These are phyloP conservation scores for Coemansia reversa DNA, from an alignment of 192 early-diverging fungal species.

Conservation along the genomic window DNA sequence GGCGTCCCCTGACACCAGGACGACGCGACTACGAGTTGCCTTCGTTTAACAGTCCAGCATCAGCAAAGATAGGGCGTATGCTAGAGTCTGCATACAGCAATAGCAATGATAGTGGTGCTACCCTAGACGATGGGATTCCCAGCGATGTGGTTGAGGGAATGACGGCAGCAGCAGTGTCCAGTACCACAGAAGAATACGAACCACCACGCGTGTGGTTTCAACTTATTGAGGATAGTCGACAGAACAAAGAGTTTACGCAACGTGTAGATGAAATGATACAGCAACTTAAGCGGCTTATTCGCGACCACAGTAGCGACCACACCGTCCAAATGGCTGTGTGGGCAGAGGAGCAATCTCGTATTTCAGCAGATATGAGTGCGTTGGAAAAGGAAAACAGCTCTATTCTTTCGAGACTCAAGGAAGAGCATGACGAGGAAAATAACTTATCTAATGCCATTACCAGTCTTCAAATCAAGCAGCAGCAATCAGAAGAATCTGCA, in stretches of 20 bases:
- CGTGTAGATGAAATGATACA: conserved; percentile 50
- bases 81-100: conserved; percentile 31
- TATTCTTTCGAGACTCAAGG: conserved; percentile 51
- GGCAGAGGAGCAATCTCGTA: conserved; percentile 30
- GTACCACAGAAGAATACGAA: conserved; percentile 47
- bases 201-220: conserved; percentile 54
- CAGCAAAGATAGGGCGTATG: conserved; percentile 32
- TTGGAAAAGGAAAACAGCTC: conserved; percentile 40
- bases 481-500: conserved; percentile 34
- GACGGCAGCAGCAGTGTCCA: conserved; percentile 16
- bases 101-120: background rate
- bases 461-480: conserved; percentile 43
- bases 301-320: conserved; percentile 31
- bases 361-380: conserved; percentile 37
- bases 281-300: conserved; percentile 46
- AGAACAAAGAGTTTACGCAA: conserved; percentile 42
- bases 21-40: conserved; percentile 47
- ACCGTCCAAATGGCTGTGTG: conserved; percentile 24
- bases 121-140: conserved; percentile 32
- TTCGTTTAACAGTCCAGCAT: conserved; percentile 47
- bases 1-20: conserved; percentile 48
- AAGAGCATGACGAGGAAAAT: conserved; percentile 53
- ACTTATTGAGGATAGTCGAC: conserved; percentile 42
- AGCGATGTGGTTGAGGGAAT: conserved; percentile 26
- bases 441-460: conserved; percentile 47